Conservation (phyloP, 1,139 yeast genomes). For the Yamadazyma blattariae region DNA sequence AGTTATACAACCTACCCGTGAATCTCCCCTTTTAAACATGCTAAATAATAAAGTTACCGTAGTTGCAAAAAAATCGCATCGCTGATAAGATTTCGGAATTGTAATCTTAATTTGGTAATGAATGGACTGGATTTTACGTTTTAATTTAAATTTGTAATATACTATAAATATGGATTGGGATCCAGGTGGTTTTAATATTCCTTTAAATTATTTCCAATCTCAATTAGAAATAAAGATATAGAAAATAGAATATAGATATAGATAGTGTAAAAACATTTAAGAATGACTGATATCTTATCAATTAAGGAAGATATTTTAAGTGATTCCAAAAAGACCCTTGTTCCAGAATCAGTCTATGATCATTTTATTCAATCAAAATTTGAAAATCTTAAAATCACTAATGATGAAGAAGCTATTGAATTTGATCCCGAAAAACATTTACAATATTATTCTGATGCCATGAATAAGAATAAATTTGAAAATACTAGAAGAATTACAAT, state of each 20-base stretch:
- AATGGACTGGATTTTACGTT: too few relatives aligned
- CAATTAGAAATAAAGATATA: too few relatives aligned
- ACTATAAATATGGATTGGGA: too few relatives aligned
- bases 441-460: slow-evolving; percentile 31
- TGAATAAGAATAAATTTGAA: slow-evolving; percentile 21
- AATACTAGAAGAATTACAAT: slow-evolving; percentile 44
- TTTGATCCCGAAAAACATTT: slow-evolving; percentile 49
- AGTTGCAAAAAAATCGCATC: too few relatives aligned
- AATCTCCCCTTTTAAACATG: too few relatives aligned
- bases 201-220: too few relatives aligned
- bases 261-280: neutral
- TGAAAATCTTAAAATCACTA: neutral
- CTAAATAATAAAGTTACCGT: too few relatives aligned
- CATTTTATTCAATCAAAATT: neutral
- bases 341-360: slow-evolving; percentile 9
- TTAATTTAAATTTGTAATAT: too few relatives aligned
- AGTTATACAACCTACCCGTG: too few relatives aligned
- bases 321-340: slow-evolving; percentile 2
- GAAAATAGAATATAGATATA: neutral
- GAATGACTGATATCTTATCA: slow-evolving; percentile 1
- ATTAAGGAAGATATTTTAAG: slow-evolving; percentile 1
- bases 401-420: slow-evolving; percentile 4
- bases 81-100: too few relatives aligned
- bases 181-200: too few relatives aligned
- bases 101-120: too few relatives aligned